A percentile compares a stretch with the other conserved stretches of the same genome.
Evolutionary conservation across 345 rosid species (phyloP).

Genomic region (Lepidium sativum): DNA sequence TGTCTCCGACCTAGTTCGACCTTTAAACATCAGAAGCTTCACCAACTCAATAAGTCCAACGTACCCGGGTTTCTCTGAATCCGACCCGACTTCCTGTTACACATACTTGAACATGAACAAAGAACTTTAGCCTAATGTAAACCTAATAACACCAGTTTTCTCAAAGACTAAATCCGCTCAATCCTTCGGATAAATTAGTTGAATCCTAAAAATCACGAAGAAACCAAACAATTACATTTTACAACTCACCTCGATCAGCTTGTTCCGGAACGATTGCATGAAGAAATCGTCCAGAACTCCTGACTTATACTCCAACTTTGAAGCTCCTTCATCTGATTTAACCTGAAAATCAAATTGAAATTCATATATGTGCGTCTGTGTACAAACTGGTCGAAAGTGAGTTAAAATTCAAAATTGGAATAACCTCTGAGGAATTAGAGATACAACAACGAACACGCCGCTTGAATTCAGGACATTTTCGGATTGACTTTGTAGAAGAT

Average conservation of each 20-base stretch:
- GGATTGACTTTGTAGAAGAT: not conserved
- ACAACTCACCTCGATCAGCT: conserved; percentile 53
- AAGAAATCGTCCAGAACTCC: conserved; percentile 50
- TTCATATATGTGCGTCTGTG: not conserved
- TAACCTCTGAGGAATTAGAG: conserved; percentile 15
- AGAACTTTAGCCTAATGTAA: not conserved
- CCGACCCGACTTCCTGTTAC: conserved; percentile 89
- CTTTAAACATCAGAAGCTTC: conserved; percentile 52
- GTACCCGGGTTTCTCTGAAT: conserved; percentile 79
- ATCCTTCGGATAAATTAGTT: no score
- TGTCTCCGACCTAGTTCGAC: conserved; percentile 46
- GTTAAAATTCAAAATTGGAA: not conserved
- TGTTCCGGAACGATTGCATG: conserved; percentile 57
- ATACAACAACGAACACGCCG: conserved; percentile 8
- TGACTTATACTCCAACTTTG: conserved; percentile 38
- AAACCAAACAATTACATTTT: not conserved
- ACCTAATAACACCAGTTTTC: not conserved
- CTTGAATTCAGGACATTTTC: not conserved
- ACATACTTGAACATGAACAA: conserved; percentile 21
- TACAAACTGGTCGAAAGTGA: not conserved
- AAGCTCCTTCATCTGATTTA: conserved; percentile 15
- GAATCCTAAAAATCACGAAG: not conserved
- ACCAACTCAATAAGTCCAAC: conserved; percentile 76
- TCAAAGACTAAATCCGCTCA: not conserved
- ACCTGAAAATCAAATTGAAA: conserved; percentile 20